A percentile compares a stretch with the other conserved stretches of the same genome.
phyloP scores from a whole-genome alignment of 495 filamentous ascomycete genomes.

The Neurospora sublineolata region DNA sequence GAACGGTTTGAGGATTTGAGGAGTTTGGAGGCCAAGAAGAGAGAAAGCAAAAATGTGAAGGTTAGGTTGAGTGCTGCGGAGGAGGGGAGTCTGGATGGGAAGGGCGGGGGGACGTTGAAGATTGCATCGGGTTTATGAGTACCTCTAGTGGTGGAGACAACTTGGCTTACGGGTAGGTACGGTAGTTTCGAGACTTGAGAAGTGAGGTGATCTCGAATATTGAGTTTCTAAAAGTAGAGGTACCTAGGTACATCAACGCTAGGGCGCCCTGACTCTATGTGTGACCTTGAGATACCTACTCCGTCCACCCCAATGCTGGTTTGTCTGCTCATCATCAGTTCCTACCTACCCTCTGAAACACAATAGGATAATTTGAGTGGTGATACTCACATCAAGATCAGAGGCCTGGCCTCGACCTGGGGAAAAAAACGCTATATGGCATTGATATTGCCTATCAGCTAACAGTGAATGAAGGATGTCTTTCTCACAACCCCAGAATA shows the following conservation, averaged over 20 bases:
- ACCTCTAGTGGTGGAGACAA: neutral
- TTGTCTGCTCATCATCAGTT: neutral
- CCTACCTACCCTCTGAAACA: neutral
- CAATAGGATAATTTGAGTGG: neutral
- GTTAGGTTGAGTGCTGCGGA: constrained; percentile 5
- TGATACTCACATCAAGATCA: too few relatives aligned
- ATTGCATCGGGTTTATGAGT: constrained; percentile 3
- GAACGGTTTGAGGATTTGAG: constrained; percentile 6
- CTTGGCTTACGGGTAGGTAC: neutral
- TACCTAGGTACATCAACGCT: neutral
- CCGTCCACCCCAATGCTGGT: neutral
- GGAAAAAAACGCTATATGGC: too few relatives aligned
- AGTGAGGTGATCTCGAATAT: neutral
- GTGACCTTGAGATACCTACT: neutral
- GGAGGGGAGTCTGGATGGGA: neutral
- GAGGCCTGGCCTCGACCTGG: too few relatives aligned
- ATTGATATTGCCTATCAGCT: too few relatives aligned
- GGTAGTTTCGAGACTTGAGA: neutral
- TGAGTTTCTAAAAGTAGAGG: neutral
- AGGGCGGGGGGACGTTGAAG: constrained; percentile 1
- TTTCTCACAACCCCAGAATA: too few relatives aligned
- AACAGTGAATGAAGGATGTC: too few relatives aligned
- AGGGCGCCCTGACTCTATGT: too few relatives aligned
- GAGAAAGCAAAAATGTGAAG: constrained; percentile 8
- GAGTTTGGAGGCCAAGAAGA: constrained; percentile 10